Evolutionary conservation across 1,284 basidiomycete genomes (phyloP).

Genomic region (Cutaneotrichosporon cavernicola): DNA sequence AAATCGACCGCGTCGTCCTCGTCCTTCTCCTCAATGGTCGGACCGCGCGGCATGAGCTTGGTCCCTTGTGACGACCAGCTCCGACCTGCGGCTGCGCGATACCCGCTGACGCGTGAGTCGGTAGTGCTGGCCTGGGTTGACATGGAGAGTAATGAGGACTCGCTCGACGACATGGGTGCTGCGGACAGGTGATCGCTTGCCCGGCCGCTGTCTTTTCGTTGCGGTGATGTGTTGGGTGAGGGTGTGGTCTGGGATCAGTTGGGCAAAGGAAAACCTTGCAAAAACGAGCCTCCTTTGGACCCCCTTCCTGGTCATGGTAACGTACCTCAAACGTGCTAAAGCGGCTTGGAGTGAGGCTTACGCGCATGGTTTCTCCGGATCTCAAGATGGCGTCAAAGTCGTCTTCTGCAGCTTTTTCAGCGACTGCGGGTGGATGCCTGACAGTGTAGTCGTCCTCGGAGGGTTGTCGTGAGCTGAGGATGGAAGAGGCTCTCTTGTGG

Average conservation of each 20-base stretch:
- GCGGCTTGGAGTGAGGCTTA: constrained; percentile 89
- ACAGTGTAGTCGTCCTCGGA: constrained; percentile 3
- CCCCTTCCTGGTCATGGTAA: constrained; percentile 5
- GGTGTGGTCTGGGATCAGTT: constrained; percentile 13
- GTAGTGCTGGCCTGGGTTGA: constrained; percentile 16
- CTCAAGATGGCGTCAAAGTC: constrained; percentile 89
- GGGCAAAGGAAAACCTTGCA: not conserved
- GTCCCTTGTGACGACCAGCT: constrained; percentile 16
- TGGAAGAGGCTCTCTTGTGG: constrained; percentile 18
- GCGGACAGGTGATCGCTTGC: constrained; percentile 13
- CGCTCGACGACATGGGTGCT: constrained; percentile 18
- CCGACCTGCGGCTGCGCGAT: constrained; percentile 18
- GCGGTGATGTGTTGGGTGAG: constrained; percentile 15
- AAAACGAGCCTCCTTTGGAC: not conserved
- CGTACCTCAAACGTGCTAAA: constrained; percentile 84
- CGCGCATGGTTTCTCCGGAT: constrained; percentile 84
- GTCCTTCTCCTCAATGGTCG: constrained; percentile 41
- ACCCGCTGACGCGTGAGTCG: constrained; percentile 15
- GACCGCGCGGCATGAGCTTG: constrained; percentile 30
- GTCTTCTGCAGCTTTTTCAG: constrained; percentile 47
- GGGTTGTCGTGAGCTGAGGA: constrained; percentile 6
- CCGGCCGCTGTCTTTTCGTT: constrained; percentile 1
- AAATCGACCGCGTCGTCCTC: constrained; percentile 26
- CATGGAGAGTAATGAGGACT: constrained; percentile 22
- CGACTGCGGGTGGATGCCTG: constrained; percentile 1